These are phyloP conservation scores for Tricladium varicosporioides DNA, from an alignment of 2,329 filamentous ascomycete genomes.

Conservation along the genomic window DNA sequence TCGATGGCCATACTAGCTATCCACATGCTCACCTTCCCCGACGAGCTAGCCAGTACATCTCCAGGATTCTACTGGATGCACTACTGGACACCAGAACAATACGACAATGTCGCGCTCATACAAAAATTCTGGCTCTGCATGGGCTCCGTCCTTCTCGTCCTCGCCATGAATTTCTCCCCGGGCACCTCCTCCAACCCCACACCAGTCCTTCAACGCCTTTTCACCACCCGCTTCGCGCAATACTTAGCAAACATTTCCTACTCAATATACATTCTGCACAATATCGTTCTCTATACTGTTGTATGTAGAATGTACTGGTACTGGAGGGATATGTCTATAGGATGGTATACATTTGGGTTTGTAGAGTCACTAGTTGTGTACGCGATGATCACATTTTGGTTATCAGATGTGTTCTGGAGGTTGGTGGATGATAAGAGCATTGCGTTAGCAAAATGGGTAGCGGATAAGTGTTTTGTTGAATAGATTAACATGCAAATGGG, in stretches of 20 bases:
- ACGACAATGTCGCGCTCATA: background rate
- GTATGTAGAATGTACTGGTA: background rate
- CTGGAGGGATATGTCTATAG: background rate
- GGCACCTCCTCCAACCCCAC: slow-evolving; percentile 18
- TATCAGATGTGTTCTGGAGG: slow-evolving; percentile 9
- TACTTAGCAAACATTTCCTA: slow-evolving; percentile 56
- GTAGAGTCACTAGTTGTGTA: background rate
- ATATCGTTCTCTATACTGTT: slow-evolving; percentile 41
- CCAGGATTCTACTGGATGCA: slow-evolving; percentile 5
- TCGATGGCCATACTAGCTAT: background rate
- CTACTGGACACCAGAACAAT: background rate
- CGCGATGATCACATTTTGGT: slow-evolving; percentile 1
- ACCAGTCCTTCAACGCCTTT: slow-evolving; percentile 37
- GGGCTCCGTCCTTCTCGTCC: slow-evolving; percentile 16
- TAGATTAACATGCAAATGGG: background rate
- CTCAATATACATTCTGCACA: slow-evolving; percentile 56
- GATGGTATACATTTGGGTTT: background rate
- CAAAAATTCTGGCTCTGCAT: slow-evolving; percentile 18
- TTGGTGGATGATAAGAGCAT: slow-evolving; percentile 2
- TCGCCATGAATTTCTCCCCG: slow-evolving; percentile 23
- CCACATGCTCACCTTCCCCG: slow-evolving; percentile 11
- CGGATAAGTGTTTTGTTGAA: slow-evolving; percentile 4
- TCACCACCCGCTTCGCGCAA: slow-evolving; percentile 46
- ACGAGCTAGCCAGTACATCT: background rate
- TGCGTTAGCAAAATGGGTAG: slow-evolving; percentile 7